phyloP scores from a whole-genome alignment of 1,139 yeast species.

The Pneumocystis sp. region DNA sequence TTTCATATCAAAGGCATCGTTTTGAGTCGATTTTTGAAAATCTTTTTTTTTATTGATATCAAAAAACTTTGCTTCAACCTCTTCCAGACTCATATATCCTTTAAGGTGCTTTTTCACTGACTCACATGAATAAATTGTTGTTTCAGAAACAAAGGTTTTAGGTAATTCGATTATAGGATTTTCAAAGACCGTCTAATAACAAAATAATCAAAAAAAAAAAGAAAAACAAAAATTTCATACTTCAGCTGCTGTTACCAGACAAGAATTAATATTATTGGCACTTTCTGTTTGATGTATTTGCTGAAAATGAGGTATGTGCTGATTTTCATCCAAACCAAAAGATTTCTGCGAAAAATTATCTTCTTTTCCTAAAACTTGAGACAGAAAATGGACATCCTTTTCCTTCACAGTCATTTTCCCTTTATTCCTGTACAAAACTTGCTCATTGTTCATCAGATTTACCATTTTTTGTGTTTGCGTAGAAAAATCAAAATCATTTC shows the following conservation, averaged over 20 bases:
- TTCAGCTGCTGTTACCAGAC: slow-evolving; percentile 17
- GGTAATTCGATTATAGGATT: slow-evolving; percentile 26
- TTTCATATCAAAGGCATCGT: slow-evolving; percentile 27
- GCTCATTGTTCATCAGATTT: slow-evolving; percentile 24
- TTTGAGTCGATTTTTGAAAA: slow-evolving; percentile 14
- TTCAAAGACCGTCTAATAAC: not conserved
- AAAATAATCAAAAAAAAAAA: slow-evolving; percentile 21
- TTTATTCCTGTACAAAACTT: slow-evolving; percentile 14
- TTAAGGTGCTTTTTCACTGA: slow-evolving; percentile 15
- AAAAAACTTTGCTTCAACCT: slow-evolving; percentile 59
- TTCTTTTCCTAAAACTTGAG: too few relatives aligned
- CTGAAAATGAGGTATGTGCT: slow-evolving; percentile 15
- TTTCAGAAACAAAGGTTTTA: not conserved
- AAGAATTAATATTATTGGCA: not conserved
- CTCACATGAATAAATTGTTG: not conserved
- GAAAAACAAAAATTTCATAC: too few relatives aligned
- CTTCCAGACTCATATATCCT: slow-evolving; percentile 52
- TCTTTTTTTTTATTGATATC: slow-evolving; percentile 13
- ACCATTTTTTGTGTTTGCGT: slow-evolving; percentile 27
- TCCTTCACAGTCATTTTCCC: not conserved
- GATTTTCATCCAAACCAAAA: not conserved
- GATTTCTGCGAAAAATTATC: not conserved
- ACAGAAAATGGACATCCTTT: not conserved
- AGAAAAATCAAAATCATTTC: slow-evolving; percentile 67
- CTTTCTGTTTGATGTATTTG: not conserved